Conservation (phyloP, 2,329 filamentous ascomycete genomes). For the Macrophomina phaseolina region DNA sequence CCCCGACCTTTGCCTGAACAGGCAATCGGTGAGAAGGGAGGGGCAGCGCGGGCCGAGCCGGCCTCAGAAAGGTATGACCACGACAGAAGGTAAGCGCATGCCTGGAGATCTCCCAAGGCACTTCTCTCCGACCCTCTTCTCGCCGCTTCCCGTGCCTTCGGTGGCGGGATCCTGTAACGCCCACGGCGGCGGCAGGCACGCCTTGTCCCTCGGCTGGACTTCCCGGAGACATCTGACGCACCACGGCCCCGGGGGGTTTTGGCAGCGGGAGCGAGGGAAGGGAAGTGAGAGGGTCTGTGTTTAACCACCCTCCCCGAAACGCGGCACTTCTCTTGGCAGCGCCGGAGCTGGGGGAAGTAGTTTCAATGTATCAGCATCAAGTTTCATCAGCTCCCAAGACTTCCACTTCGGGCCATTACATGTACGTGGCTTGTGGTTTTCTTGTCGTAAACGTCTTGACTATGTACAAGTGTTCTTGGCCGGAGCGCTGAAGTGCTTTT, state of each 20-base stretch:
- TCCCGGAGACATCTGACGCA: not conserved
- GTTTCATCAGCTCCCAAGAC: conserved; percentile 16
- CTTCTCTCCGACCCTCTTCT: no score
- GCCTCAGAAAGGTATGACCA: not conserved
- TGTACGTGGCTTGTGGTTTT: not conserved
- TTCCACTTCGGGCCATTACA: not conserved
- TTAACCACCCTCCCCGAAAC: conserved; percentile 18
- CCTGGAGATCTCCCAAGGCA: conserved; percentile 10
- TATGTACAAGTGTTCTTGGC: conserved; percentile 24
- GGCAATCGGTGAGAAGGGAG: not conserved
- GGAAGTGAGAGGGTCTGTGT: not conserved
- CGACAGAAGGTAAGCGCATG: not conserved
- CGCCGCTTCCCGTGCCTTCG: not conserved
- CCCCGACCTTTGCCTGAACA: conserved; percentile 1
- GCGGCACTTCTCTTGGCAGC: conserved; percentile 14
- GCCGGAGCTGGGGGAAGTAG: not conserved
- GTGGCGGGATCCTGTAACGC: not conserved
- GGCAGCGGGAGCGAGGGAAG: not conserved
- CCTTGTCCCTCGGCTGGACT: conserved; percentile 17
- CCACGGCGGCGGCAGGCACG: not conserved
- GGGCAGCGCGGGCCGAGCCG: conserved; percentile 16
- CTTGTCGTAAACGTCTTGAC: conserved; percentile 7
- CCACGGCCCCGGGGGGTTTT: not conserved
- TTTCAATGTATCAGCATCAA: conserved; percentile 10
- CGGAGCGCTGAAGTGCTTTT: conserved; percentile 2